These are phyloP conservation scores for Penicillium hordei DNA, from an alignment of 2,329 filamentous ascomycete genomes.

Conservation along the genomic window DNA sequence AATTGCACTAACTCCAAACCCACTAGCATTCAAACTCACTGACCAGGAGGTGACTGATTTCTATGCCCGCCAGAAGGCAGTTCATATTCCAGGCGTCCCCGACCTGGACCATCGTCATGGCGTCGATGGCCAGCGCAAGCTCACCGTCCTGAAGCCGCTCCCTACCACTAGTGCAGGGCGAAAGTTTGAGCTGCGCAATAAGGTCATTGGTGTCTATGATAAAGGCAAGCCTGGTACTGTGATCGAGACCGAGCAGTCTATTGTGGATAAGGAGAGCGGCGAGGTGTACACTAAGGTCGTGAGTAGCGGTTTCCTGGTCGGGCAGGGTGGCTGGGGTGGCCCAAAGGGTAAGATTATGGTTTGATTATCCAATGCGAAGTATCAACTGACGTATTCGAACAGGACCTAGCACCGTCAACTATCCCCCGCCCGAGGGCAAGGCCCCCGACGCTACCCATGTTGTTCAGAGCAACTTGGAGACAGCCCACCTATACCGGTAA, in stretches of 20 bases:
- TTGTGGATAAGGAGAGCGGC: constrained; percentile 68
- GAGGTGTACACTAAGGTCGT: constrained; percentile 71
- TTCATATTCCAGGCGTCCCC: constrained; percentile 72
- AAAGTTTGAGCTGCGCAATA: constrained; percentile 73
- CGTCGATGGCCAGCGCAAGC: constrained; percentile 79
- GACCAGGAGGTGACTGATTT: constrained; percentile 80
- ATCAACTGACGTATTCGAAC: constrained; percentile 4
- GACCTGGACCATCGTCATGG: constrained; percentile 71
- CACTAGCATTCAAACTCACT: constrained; percentile 70
- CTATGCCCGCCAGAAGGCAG: constrained; percentile 66
- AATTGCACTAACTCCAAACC: constrained; percentile 37
- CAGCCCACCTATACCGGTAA: constrained; percentile 70
- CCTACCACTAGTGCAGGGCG: constrained; percentile 69
- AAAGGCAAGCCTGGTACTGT: constrained; percentile 83
- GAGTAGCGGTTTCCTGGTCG: constrained; percentile 75
- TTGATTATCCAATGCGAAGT: background rate
- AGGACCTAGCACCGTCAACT: constrained; percentile 71
- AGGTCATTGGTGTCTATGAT: constrained; percentile 83
- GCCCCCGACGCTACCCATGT: constrained; percentile 68
- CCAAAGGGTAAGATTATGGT: constrained; percentile 66
- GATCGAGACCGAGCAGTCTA: constrained; percentile 72
- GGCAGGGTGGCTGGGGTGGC: constrained; percentile 80
- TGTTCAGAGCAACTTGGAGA: constrained; percentile 69
- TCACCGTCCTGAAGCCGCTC: constrained; percentile 73
- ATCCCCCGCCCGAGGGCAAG: constrained; percentile 70